Conservation (phyloP, 2,329 filamentous ascomycete genomes). For the Aschersonia sp. region DNA sequence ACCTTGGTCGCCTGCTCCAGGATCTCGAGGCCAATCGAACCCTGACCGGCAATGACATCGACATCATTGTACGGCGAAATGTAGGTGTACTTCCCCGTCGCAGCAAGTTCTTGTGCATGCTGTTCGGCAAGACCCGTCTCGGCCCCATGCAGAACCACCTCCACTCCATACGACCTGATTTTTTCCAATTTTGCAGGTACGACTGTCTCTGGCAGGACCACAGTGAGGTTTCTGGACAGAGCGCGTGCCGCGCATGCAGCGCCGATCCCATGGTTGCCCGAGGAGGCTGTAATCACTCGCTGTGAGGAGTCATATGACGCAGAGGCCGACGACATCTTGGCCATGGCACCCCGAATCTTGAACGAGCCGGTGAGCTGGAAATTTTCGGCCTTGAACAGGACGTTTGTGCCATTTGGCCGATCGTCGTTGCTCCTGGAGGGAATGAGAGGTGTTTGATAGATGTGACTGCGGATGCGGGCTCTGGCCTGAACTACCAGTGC, state of each 20-base stretch:
- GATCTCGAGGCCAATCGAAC: slow-evolving; percentile 8
- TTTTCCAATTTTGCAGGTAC: slow-evolving; percentile 8
- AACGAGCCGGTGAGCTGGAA: slow-evolving; percentile 13
- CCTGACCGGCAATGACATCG: slow-evolving; percentile 8
- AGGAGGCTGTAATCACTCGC: slow-evolving; percentile 9
- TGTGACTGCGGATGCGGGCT: slow-evolving; percentile 7
- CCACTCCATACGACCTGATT: slow-evolving; percentile 8
- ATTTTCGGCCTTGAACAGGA: slow-evolving; percentile 13
- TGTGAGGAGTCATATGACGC: not conserved
- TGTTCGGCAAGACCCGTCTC: slow-evolving; percentile 10
- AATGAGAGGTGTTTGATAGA: slow-evolving; percentile 9
- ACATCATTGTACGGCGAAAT: slow-evolving; percentile 11
- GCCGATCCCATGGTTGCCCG: slow-evolving; percentile 11
- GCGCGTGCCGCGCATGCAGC: slow-evolving; percentile 5
- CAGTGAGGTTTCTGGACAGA: slow-evolving; percentile 5
- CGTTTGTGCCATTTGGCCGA: not conserved
- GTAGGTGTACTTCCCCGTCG: slow-evolving; percentile 8
- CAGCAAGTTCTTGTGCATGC: slow-evolving; percentile 10
- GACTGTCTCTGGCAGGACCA: slow-evolving; percentile 9
- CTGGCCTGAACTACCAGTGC: slow-evolving; percentile 6
- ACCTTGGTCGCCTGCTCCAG: slow-evolving; percentile 9
- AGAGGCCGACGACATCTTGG: slow-evolving; percentile 8
- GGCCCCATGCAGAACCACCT: slow-evolving; percentile 9
- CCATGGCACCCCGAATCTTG: slow-evolving; percentile 12
- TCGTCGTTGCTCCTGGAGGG: slow-evolving; percentile 4